Evolutionary conservation across 495 filamentous ascomycete species (phyloP), one percentile per base, ranked within the genome.

Genomic region (Hypoxylon perforatum): DNA sequence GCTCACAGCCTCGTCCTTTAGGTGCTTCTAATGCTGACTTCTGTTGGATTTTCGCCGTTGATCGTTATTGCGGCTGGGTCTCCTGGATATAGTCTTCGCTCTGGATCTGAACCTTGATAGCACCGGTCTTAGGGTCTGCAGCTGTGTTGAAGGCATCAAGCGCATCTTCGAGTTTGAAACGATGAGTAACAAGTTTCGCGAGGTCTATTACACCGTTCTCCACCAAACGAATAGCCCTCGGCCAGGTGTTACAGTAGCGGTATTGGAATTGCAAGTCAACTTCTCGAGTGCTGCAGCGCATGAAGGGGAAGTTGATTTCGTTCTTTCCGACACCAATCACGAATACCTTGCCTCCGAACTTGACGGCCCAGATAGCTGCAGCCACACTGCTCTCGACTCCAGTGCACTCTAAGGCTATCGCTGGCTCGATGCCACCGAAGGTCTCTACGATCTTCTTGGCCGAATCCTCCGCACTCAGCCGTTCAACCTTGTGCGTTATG

Each of bases 221-320:
- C 15, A 97, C 85, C 48, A 98, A 81, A 49, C 94, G 87, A 61
- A 98, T 97, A 42, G 94, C 94, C 51, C 90, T 84, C 47, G 94
- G 94, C 94, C 94, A 98, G 46, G 91, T 96, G 81, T 97, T 98
- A 80, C 83, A 85, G 81, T 97, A 97, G 54, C 94, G 87, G 80
- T 98, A 97, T 83, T 97, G 94, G 79, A 96, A 96, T 80, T 94
- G 91, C 57, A 98, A 78, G 76, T 97, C 94, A 70, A 98, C 88
- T 80, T 98, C 94, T 71, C 92, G 85, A 12, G 92, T 94, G 71
- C 90, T 93, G 28, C 92, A 82, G 65, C 92, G 84, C 92, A 96
- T 96, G 78, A 97, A 97, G 36, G 93, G 93, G 64, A 97, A 90
- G 73, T 87, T 90, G 84, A 96, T 93, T 85, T 96, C 92, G 72